Percentiles rank a stretch among this genome's conserved stretches.
Conservation (phyloP, 345 rosid species). For the Mercurialis annua region DNA sequence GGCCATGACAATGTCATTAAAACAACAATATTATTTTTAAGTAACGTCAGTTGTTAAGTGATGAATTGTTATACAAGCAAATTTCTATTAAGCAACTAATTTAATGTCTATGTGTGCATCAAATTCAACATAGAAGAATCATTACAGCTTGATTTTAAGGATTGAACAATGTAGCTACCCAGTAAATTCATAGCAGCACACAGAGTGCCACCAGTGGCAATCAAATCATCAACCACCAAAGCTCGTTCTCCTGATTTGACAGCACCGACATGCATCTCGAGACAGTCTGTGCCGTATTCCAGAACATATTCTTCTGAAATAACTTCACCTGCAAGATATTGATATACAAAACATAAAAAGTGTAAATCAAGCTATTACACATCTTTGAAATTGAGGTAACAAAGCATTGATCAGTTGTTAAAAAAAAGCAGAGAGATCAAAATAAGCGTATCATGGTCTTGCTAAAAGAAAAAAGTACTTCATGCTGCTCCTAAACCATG, state of each 20-base stretch:
- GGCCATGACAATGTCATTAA: neutral
- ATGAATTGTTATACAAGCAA: neutral
- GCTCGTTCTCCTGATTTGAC: slow-evolving; percentile 70
- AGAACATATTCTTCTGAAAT: slow-evolving; percentile 77
- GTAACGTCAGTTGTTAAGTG: too few species aligned
- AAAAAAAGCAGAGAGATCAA: neutral
- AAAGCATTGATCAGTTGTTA: neutral
- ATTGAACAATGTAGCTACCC: slow-evolving; percentile 38
- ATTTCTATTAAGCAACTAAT: neutral
- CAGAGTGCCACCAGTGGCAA: slow-evolving; percentile 96
- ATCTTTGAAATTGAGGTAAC: neutral
- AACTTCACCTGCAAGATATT: slow-evolving; percentile 53
- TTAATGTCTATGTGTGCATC: neutral
- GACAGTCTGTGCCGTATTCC: slow-evolving; percentile 88
- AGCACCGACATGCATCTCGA: slow-evolving; percentile 94
- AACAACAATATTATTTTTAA: neutral
- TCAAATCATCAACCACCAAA: slow-evolving; percentile 81
- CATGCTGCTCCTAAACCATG: neutral
- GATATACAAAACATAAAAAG: neutral
- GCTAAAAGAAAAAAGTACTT: neutral
- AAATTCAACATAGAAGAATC: neutral
- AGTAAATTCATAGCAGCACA: slow-evolving; percentile 90
- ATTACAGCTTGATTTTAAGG: neutral
- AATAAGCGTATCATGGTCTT: neutral
- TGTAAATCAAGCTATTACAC: neutral